A percentile compares a stretch with the other conserved stretches of the same genome.
These are phyloP conservation scores for Marasmius tenuissimus DNA, from an alignment of 1,284 basidiomycete genomes.

Conservation along the genomic window DNA sequence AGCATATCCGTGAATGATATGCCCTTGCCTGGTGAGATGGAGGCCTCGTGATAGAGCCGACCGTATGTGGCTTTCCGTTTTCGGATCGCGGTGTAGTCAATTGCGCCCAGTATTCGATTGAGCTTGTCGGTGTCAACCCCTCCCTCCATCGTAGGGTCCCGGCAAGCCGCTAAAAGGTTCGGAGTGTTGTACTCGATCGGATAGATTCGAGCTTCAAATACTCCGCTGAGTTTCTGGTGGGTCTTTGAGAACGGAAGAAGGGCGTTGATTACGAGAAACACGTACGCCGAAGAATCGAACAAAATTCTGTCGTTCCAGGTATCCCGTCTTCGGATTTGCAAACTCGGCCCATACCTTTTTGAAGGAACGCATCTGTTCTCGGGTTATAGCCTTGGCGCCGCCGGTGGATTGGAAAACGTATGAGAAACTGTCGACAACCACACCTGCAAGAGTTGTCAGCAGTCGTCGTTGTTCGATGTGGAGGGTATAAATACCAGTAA, in stretches of 20 bases:
- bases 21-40: constrained; percentile 70
- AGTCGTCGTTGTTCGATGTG: background rate
- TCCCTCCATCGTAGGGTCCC: constrained; percentile 37
- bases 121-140: constrained; percentile 71
- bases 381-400: constrained; percentile 80
- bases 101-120: constrained; percentile 52
- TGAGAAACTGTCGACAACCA: constrained; percentile 95
- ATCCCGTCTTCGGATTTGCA: constrained; percentile 78
- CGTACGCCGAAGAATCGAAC: constrained; percentile 82
- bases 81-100: constrained; percentile 67
- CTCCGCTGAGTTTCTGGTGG: constrained; percentile 69
- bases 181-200: constrained; percentile 64
- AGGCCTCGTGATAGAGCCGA: constrained; percentile 84
- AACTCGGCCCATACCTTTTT: constrained; percentile 93
- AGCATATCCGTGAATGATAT: constrained; percentile 95
- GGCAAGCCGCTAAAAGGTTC: constrained; percentile 55
- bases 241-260: constrained; percentile 5
- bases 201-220: constrained; percentile 86
- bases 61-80: constrained; percentile 71
- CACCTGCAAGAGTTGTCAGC: constrained; percentile 47
- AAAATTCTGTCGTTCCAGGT: constrained; percentile 72
- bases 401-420: constrained; percentile 92
- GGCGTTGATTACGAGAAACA: constrained; percentile 13
- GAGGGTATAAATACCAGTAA: constrained; percentile 59
- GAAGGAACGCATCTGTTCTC: constrained; percentile 90